Evolutionary conservation across 768 basidiomycete genomes (phyloP).

Genomic region (Suillus luteus): DNA sequence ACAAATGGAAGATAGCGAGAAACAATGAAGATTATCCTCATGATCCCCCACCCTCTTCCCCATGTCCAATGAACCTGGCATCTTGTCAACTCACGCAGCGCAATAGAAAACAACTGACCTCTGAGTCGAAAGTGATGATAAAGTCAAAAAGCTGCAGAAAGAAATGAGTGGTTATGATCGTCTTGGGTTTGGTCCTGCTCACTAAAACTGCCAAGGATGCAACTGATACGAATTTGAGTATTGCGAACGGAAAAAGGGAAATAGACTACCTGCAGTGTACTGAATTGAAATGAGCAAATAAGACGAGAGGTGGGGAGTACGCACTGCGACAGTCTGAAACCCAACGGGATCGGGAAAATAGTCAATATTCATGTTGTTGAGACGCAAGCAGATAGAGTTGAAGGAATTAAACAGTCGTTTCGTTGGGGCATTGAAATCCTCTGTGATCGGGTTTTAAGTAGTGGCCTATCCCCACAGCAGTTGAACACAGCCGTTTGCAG

Average conservation of each 20-base stretch:
- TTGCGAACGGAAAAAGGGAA: background rate
- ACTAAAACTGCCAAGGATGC: slow-evolving; percentile 2
- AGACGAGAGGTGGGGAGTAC: background rate
- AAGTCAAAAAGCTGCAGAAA: slow-evolving; percentile 8
- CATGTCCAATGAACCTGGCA: slow-evolving; percentile 7
- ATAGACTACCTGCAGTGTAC: background rate
- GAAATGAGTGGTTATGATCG: background rate
- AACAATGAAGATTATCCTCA: background rate
- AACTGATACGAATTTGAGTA: background rate
- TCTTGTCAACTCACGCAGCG: background rate
- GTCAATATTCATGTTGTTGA: background rate
- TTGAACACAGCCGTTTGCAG: background rate
- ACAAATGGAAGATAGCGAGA: slow-evolving; percentile 4
- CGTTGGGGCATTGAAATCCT: background rate
- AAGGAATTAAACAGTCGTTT: background rate
- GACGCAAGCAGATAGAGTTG: background rate
- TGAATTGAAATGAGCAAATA: slow-evolving; percentile 1
- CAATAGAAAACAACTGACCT: background rate
- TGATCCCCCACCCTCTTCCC: slow-evolving; percentile 5
- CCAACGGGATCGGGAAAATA: background rate
- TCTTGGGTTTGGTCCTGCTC: background rate
- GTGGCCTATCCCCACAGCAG: background rate
- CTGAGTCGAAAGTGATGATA: slow-evolving; percentile 11
- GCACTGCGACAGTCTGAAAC: slow-evolving; percentile 1
- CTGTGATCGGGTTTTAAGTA: background rate